A percentile compares a stretch with the other conserved stretches of the same genome.
Conservation (phyloP, 768 basidiomycete species). For the Kwoniella pini region DNA sequence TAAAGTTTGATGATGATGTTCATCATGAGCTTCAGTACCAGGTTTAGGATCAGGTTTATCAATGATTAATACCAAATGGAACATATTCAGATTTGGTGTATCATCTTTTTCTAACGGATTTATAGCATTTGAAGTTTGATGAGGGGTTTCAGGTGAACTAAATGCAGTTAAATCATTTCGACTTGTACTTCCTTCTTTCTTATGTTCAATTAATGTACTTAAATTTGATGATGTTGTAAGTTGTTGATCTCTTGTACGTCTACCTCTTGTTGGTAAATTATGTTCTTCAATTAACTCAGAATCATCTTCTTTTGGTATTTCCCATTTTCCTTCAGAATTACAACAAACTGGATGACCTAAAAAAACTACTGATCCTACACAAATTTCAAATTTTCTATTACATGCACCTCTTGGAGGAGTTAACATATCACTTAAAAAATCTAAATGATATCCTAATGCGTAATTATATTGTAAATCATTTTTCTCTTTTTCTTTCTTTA, state of each 20-base stretch:
- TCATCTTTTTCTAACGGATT: slow-evolving; percentile 24
- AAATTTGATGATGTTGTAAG: slow-evolving; percentile 1
- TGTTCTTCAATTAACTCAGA: slow-evolving; percentile 28
- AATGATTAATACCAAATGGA: slow-evolving; percentile 82
- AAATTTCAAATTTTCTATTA: slow-evolving; percentile 90
- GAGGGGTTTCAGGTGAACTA: slow-evolving; percentile 1
- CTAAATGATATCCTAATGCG: slow-evolving; percentile 76
- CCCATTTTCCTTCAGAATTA: slow-evolving; percentile 72
- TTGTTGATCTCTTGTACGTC: slow-evolving; percentile 18
- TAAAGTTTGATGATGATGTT: slow-evolving; percentile 18
- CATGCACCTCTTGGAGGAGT: slow-evolving; percentile 76
- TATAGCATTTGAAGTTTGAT: background rate
- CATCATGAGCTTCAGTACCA: slow-evolving; percentile 21
- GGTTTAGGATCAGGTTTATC: slow-evolving; percentile 77
- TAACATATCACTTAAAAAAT: slow-evolving; percentile 77
- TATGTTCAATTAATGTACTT: slow-evolving; percentile 7
- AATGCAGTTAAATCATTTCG: background rate
- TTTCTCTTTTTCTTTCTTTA: slow-evolving; percentile 12
- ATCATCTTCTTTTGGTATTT: slow-evolving; percentile 55
- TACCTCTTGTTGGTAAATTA: slow-evolving; percentile 21
- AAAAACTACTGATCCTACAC: slow-evolving; percentile 88
- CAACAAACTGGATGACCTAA: slow-evolving; percentile 91
- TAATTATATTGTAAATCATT: slow-evolving; percentile 51
- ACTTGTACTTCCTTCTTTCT: background rate
- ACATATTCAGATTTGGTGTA: slow-evolving; percentile 54